phyloP scores from a whole-genome alignment of 441 rosid genomes.

The Codiaeum variegatum region DNA sequence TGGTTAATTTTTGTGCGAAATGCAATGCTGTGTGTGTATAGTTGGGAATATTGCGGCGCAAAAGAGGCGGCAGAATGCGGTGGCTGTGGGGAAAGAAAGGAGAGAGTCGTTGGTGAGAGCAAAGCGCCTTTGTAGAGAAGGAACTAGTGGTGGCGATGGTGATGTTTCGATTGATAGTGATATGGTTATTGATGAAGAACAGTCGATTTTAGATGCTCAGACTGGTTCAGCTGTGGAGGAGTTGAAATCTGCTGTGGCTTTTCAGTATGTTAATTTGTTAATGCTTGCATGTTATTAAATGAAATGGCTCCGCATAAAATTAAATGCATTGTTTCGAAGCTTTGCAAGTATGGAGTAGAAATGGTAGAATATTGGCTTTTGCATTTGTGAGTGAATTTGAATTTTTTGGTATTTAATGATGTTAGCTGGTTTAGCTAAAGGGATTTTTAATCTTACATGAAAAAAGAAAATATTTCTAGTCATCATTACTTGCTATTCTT shows the following conservation, averaged over 20 bases:
- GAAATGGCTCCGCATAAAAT: background rate
- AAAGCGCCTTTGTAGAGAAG: conserved; percentile 75
- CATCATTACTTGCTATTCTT: no score
- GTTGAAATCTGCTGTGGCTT: conserved; percentile 59
- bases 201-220: conserved; percentile 60
- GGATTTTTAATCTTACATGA: background rate
- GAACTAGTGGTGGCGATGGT: conserved; percentile 50
- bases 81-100: conserved; percentile 81
- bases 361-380: background rate
- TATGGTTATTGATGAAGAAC: conserved; percentile 74
- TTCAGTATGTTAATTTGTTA: conserved; percentile 65
- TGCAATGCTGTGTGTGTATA: conserved; percentile 23
- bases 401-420: background rate
- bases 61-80: conserved; percentile 79
- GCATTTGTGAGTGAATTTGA: background rate
- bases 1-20: background rate
- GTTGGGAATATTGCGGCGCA: conserved; percentile 79
- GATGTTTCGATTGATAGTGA: conserved; percentile 44
- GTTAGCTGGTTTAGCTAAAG: background rate
- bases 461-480: no score
- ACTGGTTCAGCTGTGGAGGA: conserved; percentile 62
- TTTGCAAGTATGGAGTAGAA: background rate
- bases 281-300: background rate
- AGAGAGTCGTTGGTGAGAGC: conserved; percentile 83
- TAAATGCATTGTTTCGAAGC: background rate